Conservation (phyloP, 805 yeast species). For the Kodamaea hsintzibuensis region DNA sequence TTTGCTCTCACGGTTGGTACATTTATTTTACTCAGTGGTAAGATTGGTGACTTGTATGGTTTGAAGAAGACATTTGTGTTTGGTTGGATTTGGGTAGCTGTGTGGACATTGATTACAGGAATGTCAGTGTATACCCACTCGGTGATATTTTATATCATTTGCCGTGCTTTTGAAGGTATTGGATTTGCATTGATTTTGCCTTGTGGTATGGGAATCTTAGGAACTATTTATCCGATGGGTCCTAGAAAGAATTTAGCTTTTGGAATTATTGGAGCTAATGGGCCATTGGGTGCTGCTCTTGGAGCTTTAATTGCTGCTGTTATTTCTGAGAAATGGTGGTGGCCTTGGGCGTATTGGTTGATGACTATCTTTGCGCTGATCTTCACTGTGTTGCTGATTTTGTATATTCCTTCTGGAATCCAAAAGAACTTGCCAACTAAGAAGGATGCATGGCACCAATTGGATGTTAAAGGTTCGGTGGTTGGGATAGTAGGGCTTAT, state of each 20-base stretch:
- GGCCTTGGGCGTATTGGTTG: conserved; percentile 64
- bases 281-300: conserved; percentile 60
- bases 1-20: conserved; percentile 74
- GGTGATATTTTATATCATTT: conserved; percentile 45
- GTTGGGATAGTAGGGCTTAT: conserved; percentile 62
- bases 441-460: conserved; percentile 14
- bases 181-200: conserved; percentile 64
- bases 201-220: conserved; percentile 58
- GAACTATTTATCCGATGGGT: conserved; percentile 44
- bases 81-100: conserved; percentile 55
- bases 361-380: conserved; percentile 40
- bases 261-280: conserved; percentile 57
- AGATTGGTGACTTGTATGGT: conserved; percentile 73
- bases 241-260: conserved; percentile 54
- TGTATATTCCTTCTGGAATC: conserved; percentile 27
- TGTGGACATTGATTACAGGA: conserved; percentile 66
- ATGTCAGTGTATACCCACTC: conserved; percentile 51
- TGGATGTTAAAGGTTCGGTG: conserved; percentile 44
- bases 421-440: conserved; percentile 6
- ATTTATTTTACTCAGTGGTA: conserved; percentile 65
- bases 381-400: conserved; percentile 31
- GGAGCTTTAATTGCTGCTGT: conserved; percentile 56
- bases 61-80: conserved; percentile 51
- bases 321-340: conserved; percentile 46
- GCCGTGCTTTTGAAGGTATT: conserved; percentile 62